These are phyloP conservation scores for Paxillus rubicundulus DNA, from an alignment of 768 basidiomycete genomes.

Conservation along the genomic window DNA sequence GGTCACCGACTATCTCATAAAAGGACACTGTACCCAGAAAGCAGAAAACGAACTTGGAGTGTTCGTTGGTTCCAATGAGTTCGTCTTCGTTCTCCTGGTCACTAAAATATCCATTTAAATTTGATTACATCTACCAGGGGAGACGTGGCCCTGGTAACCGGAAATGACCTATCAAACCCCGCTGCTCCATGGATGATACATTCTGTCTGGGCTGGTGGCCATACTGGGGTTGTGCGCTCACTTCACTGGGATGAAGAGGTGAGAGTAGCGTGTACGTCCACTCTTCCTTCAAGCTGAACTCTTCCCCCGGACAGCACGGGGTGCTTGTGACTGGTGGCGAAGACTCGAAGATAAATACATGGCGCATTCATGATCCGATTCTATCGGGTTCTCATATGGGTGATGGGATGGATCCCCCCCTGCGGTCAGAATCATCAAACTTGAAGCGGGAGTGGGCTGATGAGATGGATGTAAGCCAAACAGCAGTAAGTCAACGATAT, in stretches of 20 bases:
- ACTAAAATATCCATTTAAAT: neutral
- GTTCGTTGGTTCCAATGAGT: constrained; percentile 78
- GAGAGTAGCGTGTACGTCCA: neutral
- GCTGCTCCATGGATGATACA: constrained; percentile 48
- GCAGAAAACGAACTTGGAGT: constrained; percentile 40
- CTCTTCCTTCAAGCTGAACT: neutral
- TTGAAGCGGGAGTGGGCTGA: constrained; percentile 27
- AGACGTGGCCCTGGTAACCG: constrained; percentile 55
- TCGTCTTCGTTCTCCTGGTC: constrained; percentile 14
- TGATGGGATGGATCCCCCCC: constrained; percentile 8
- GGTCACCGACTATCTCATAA: constrained; percentile 79
- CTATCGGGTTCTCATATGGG: neutral
- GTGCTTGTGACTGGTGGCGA: constrained; percentile 50
- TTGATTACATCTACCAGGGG: constrained; percentile 39
- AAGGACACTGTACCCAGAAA: constrained; percentile 37
- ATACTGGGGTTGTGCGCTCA: constrained; percentile 56
- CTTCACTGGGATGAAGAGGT: constrained; percentile 57
- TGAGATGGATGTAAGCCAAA: constrained; percentile 9
- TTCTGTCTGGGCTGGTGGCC: constrained; percentile 53
- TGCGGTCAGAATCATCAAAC: constrained; percentile 8
- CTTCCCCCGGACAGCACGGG: constrained; percentile 31
- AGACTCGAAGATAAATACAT: constrained; percentile 46
- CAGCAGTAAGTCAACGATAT: constrained; percentile 14
- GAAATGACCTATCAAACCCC: constrained; percentile 35
- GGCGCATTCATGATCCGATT: constrained; percentile 28